phyloP scores from a whole-genome alignment of 768 basidiomycete genomes.

The Mrakia gelida region DNA sequence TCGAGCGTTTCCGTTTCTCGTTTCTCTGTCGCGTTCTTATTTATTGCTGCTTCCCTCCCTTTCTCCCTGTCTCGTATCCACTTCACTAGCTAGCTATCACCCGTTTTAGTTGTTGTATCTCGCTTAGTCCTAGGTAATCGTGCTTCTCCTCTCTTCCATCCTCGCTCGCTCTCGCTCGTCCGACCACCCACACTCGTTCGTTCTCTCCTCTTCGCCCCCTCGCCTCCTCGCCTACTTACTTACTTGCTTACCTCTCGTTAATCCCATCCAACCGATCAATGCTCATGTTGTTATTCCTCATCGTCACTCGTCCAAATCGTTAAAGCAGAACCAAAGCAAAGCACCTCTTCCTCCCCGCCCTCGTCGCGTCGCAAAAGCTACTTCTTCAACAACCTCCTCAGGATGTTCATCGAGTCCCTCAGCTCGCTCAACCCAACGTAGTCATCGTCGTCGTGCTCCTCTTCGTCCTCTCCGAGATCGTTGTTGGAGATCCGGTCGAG shows the following conservation, averaged over 20 bases:
- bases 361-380: neutral
- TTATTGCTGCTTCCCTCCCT: neutral
- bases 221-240: no score
- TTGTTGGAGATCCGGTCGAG: neutral
- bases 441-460: neutral
- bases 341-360: neutral
- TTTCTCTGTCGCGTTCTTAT: neutral
- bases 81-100: no score
- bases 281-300: neutral
- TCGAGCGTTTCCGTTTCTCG: no score
- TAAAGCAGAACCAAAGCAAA: neutral
- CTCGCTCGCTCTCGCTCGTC: no score
- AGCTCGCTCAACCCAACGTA: neutral
- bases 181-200: no score
- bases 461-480: neutral
- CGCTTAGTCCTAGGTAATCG: no score
- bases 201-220: no score
- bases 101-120: no score
- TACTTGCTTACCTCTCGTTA: no score
- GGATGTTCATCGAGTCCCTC: neutral
- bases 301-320: neutral
- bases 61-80: neutral
- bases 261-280: no score
- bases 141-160: no score
- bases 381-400: conserved; percentile 8